Percentiles rank a stretch among this genome's conserved stretches.
Conservation (phyloP, 179 eudicot genomes). For the Silene noctiflora region DNA sequence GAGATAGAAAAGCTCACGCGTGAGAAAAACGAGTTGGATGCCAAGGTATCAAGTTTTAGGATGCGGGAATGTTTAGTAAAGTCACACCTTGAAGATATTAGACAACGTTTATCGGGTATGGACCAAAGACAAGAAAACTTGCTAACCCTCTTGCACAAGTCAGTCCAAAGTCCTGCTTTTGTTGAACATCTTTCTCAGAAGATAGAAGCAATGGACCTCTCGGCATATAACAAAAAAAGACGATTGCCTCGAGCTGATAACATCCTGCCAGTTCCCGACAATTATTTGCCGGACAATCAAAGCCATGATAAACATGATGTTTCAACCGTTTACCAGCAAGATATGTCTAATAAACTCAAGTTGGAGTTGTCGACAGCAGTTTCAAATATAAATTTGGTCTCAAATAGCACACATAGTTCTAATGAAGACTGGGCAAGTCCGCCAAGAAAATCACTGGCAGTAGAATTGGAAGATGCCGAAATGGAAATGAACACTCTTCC, state of each 20-base stretch:
- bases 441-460: slow-evolving; percentile 38
- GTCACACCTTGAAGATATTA: slow-evolving; percentile 56
- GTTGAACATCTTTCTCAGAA: slow-evolving; percentile 61
- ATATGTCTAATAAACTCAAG: slow-evolving; percentile 62
- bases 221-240: slow-evolving; percentile 78
- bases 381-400: slow-evolving; percentile 68
- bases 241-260: slow-evolving; percentile 56
- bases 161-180: slow-evolving; percentile 52
- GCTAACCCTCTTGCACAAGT: slow-evolving; percentile 49
- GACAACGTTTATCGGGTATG: slow-evolving; percentile 45
- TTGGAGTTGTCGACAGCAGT: slow-evolving; percentile 74
- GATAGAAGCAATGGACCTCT: slow-evolving; percentile 72
- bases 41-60: slow-evolving; percentile 38
- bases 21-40: slow-evolving; percentile 62
- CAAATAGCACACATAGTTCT: slow-evolving; percentile 80
- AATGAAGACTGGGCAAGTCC: slow-evolving; percentile 67
- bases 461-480: slow-evolving; percentile 41
- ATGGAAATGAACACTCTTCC: slow-evolving; percentile 37
- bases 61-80: slow-evolving; percentile 56
- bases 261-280: slow-evolving; percentile 39
- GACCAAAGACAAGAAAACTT: slow-evolving; percentile 68
- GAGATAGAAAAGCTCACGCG: slow-evolving; percentile 83
- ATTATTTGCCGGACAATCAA: slow-evolving; percentile 43
- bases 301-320: slow-evolving; percentile 50
- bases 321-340: slow-evolving; percentile 52